Evolutionary conservation across 208 protist species (phyloP), one percentile per base, ranked within the genome.

Genomic region (Trypanosoma conorhini): DNA sequence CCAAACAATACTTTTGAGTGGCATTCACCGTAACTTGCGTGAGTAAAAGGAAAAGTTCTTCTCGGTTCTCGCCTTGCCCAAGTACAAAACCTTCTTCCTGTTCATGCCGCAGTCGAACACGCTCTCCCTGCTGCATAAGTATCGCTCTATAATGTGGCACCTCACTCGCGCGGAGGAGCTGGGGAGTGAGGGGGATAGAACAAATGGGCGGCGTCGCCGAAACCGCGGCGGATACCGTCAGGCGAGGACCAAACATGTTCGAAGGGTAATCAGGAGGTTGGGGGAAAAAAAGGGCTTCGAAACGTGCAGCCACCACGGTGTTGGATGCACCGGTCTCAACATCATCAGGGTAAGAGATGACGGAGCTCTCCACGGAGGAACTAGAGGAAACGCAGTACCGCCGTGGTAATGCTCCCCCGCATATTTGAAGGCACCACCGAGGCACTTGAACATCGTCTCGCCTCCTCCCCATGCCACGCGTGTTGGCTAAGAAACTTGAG

Each of bases 351-450:
- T n/a, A n/a, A n/a, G 0, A 26, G 59, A 22, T n/a, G n/a, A 5
- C 3, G 48, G 21, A 59, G 15, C 10, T 24, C 31, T 58, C 50
- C 52, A 68, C 40, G 35, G 28, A 59, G 2, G n/a, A 15, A n/a
- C n/a, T n/a, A 28, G 38, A 5, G 59, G 50, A 28, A 10, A 26
- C 0, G n/a, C n/a, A 4, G 59, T 68, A 10, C 17, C 21, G 15
- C 24, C 21, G 50, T 22, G 63, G 33, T 1, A 59, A 0, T 33
- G 54, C 46, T 21, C 89, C 89, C 28, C 89, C 89, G 61, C 89
- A 95, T 51, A 95, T 69, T 38, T 88, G 89, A 85, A 95, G 75
- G 31, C 91, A 80, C 58, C 87, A 86, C n/a, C 75, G 80, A 51
- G 80, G 74, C 28, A 84, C 59, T 21, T 76, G 55, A 24, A 65